These are phyloP conservation scores for Leucocoprinus sp. DNA, from an alignment of 768 basidiomycete species.

Conservation along the genomic window DNA sequence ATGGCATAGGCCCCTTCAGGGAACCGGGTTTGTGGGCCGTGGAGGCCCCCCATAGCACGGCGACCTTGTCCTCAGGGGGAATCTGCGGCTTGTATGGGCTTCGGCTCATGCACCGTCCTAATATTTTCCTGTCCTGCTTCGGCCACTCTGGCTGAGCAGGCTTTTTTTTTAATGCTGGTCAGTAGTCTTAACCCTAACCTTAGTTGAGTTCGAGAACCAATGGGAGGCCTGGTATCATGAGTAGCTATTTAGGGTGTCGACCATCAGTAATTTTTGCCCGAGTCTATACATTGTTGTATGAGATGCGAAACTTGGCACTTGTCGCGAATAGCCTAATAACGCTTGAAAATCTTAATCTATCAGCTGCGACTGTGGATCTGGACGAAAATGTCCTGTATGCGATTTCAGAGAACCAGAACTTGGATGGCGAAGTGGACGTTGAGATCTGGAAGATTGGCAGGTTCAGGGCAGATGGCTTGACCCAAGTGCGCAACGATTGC, in stretches of 20 bases:
- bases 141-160: conserved; percentile 51
- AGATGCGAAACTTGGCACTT: conserved; percentile 53
- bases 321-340: conserved; percentile 21
- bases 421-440: conserved; percentile 45
- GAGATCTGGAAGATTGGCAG: conserved; percentile 44
- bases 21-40: conserved; percentile 39
- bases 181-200: conserved; percentile 37
- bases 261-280: no score
- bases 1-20: conserved; percentile 40
- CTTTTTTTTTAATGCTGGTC: conserved; percentile 24
- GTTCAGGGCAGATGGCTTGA: conserved; percentile 2
- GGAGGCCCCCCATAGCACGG: conserved; percentile 48
- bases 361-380: conserved; percentile 48
- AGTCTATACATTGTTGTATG: no score
- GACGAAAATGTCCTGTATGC: conserved; percentile 55
- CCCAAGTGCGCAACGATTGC: not conserved
- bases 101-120: conserved; percentile 66
- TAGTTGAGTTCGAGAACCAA: conserved; percentile 12
- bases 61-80: conserved; percentile 51
- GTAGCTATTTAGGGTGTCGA: no score
- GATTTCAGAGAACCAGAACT: conserved; percentile 40
- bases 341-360: conserved; percentile 28
- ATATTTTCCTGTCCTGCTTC: conserved; percentile 66
- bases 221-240: not conserved
- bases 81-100: conserved; percentile 50